These are phyloP conservation scores for Mycena pura DNA, from an alignment of 768 basidiomycete species.

Conservation along the genomic window DNA sequence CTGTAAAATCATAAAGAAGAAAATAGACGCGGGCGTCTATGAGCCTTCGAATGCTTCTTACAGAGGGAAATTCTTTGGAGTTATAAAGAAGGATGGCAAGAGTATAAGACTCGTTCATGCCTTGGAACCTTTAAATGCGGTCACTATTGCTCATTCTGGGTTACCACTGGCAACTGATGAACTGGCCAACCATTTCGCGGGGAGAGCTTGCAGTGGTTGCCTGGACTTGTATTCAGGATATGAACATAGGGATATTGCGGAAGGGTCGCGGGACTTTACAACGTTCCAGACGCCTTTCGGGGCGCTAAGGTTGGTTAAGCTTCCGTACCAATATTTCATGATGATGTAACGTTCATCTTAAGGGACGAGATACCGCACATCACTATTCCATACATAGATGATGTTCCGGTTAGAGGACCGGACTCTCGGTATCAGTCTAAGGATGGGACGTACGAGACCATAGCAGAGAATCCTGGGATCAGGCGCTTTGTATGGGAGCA, in stretches of 20 bases:
- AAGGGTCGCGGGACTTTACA: constrained; percentile 34
- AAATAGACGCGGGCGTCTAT: constrained; percentile 26
- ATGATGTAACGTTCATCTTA: constrained; percentile 34
- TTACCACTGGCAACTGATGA: constrained; percentile 27
- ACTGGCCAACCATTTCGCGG: constrained; percentile 22
- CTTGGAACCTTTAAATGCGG: constrained; percentile 35
- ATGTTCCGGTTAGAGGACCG: no score
- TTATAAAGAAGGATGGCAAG: constrained; percentile 32
- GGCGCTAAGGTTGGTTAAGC: constrained; percentile 19
- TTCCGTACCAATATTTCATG: constrained; percentile 39
- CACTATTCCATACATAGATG: constrained; percentile 36
- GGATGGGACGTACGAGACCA: no score
- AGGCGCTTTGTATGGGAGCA: no score
- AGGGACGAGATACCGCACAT: constrained; percentile 36
- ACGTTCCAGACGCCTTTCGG: constrained; percentile 37
- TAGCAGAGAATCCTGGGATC: no score
- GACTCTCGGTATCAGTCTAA: no score
- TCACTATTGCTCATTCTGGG: constrained; percentile 30
- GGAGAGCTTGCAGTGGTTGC: constrained; percentile 19
- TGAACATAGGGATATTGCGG: constrained; percentile 32
- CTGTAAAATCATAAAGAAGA: constrained; percentile 27
- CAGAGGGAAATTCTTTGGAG: constrained; percentile 40
- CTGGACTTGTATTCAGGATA: constrained; percentile 34
- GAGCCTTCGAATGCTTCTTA: constrained; percentile 30
- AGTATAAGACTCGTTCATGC: constrained; percentile 32